Conservation (phyloP, 2,329 filamentous ascomycete species). For the Mycosphaerelloides madeirae region DNA sequence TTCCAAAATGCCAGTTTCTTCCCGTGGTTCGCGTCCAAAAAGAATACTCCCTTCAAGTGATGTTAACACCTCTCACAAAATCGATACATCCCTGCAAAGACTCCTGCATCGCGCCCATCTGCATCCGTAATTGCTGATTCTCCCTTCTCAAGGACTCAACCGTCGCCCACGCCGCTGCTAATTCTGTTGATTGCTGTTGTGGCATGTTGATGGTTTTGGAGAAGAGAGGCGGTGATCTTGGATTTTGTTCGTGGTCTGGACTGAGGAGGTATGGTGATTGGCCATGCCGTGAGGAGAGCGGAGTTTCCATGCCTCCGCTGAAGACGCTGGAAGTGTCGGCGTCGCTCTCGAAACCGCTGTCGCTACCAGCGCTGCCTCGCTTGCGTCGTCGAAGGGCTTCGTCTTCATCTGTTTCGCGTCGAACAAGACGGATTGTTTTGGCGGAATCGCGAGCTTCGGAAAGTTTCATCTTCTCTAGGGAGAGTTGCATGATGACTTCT, state of each 20-base stretch:
- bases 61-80: constrained; percentile 36
- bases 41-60: not conserved
- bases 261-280: constrained; percentile 15
- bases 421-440: constrained; percentile 20
- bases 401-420: constrained; percentile 16
- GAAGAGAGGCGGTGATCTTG: not conserved
- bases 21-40: too few species aligned
- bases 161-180: constrained; percentile 49
- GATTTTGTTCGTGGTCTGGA: constrained; percentile 19
- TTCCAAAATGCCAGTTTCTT: too few species aligned
- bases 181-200: constrained; percentile 35
- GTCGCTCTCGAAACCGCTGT: constrained; percentile 58
- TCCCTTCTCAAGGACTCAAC: constrained; percentile 51
- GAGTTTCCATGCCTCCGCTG: constrained; percentile 35
- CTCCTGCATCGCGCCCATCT: constrained; percentile 51
- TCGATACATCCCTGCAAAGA: constrained; percentile 55
- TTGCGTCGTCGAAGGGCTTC: constrained; percentile 21
- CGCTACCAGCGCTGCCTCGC: constrained; percentile 32
- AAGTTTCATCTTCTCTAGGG: constrained; percentile 41
- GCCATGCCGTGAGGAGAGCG: constrained; percentile 29
- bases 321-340: constrained; percentile 48
- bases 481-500: constrained; percentile 46
- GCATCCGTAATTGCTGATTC: constrained; percentile 49
- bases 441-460: constrained; percentile 26
- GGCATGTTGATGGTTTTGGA: too few species aligned